phyloP scores from a whole-genome alignment of 2,329 filamentous ascomycete genomes.

The Coniochaeta sp. region DNA sequence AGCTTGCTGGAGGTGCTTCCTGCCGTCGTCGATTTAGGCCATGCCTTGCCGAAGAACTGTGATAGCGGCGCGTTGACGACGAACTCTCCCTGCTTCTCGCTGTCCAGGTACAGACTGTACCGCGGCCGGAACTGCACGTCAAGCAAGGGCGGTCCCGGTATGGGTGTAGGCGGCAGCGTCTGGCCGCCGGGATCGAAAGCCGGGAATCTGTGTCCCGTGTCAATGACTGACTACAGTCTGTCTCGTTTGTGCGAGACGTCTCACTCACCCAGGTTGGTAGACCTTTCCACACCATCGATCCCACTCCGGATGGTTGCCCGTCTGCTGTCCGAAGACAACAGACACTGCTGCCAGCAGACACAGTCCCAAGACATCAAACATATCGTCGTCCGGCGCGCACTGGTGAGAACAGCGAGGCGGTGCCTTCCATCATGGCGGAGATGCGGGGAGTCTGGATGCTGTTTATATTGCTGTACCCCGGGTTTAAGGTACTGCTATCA shows the following conservation, averaged over 20 bases:
- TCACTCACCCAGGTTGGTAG: constrained; percentile 29
- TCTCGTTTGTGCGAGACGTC: too few relatives aligned
- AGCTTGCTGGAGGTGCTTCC: constrained; percentile 14
- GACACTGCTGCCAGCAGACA: background rate
- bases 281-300: constrained; percentile 40
- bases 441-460: background rate
- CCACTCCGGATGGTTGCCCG: constrained; percentile 34
- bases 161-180: constrained; percentile 24
- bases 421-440: background rate
- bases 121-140: constrained; percentile 36
- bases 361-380: background rate
- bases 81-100: constrained; percentile 31
- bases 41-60: constrained; percentile 28
- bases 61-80: constrained; percentile 35
- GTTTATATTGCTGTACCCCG: background rate
- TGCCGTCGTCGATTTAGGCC: constrained; percentile 19
- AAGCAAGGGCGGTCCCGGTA: constrained; percentile 25
- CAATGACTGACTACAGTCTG: background rate
- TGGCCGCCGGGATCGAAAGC: constrained; percentile 38
- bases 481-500: background rate
- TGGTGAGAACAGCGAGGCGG: background rate
- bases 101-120: constrained; percentile 37
- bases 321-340: constrained; percentile 18
- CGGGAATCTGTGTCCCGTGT: constrained; percentile 19
- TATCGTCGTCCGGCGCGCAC: background rate